Conservation (phyloP, 352 stramenopile genomes). For the Pythium utonaiense region DNA sequence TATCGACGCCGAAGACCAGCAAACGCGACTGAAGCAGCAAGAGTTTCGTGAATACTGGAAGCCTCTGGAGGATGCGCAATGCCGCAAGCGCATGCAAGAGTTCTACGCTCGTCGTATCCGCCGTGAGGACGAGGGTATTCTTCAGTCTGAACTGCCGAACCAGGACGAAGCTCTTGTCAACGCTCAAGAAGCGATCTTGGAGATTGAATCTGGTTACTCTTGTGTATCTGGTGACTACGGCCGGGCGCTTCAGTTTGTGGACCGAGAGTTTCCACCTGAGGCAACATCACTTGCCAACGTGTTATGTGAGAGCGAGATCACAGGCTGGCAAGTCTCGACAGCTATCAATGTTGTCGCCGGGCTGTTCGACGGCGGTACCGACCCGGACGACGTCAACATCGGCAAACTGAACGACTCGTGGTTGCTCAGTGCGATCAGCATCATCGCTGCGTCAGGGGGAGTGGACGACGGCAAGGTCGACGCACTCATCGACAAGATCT, state of each 20-base stretch:
- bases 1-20: slow-evolving; percentile 67
- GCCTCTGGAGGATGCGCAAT: slow-evolving; percentile 63
- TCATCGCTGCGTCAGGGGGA: slow-evolving; percentile 86
- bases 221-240: slow-evolving; percentile 75
- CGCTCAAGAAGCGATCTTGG: slow-evolving; percentile 71
- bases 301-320: slow-evolving; percentile 42
- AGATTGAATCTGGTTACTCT: slow-evolving; percentile 85
- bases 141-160: slow-evolving; percentile 31
- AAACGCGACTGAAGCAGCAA: slow-evolving; percentile 40
- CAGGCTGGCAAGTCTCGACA: slow-evolving; percentile 78
- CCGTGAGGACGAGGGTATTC: slow-evolving; percentile 61
- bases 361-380: slow-evolving; percentile 90
- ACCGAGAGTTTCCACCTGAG: slow-evolving; percentile 87
- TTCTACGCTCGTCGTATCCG: slow-evolving; percentile 69
- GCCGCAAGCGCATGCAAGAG: slow-evolving; percentile 66
- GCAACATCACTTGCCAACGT: slow-evolving; percentile 70
- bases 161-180: slow-evolving; percentile 81
- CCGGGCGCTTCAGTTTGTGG: slow-evolving; percentile 82
- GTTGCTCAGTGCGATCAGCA: slow-evolving; percentile 89
- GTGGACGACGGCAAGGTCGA: slow-evolving; percentile 89
- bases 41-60: slow-evolving; percentile 56
- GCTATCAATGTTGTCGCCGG: slow-evolving; percentile 87
- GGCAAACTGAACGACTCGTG: slow-evolving; percentile 86
- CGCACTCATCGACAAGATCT: slow-evolving; percentile 85
- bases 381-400: slow-evolving; percentile 86